phyloP scores from a whole-genome alignment of 2,329 filamentous ascomycete genomes.

The Beauveria australis region DNA sequence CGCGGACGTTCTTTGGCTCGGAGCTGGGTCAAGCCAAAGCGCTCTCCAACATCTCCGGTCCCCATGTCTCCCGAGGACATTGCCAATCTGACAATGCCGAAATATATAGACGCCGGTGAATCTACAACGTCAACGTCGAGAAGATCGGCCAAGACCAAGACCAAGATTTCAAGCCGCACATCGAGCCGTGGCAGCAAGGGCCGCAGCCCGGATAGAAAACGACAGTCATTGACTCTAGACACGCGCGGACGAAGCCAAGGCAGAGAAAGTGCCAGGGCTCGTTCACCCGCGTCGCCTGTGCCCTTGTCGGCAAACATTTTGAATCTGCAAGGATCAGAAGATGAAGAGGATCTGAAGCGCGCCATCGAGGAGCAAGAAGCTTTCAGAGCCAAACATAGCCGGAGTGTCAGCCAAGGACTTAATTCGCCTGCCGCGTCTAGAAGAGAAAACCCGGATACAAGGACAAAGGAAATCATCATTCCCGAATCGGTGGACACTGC shows the following conservation, averaged over 20 bases:
- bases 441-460: slow-evolving; percentile 32
- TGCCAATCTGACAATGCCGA: slow-evolving; percentile 50
- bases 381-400: slow-evolving; percentile 47
- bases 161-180: slow-evolving; percentile 34
- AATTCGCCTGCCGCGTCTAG: slow-evolving; percentile 27
- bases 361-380: slow-evolving; percentile 46
- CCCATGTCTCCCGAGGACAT: slow-evolving; percentile 91
- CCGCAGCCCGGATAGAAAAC: slow-evolving; percentile 37
- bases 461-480: slow-evolving; percentile 21
- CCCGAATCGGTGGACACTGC: slow-evolving; percentile 24
- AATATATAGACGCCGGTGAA: slow-evolving; percentile 26
- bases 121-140: slow-evolving; percentile 38
- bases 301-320: slow-evolving; percentile 54
- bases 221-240: slow-evolving; percentile 34
- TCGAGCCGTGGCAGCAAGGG: slow-evolving; percentile 40
- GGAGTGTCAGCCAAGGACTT: slow-evolving; percentile 38
- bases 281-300: slow-evolving; percentile 74
- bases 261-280: slow-evolving; percentile 47
- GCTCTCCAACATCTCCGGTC: slow-evolving; percentile 84
- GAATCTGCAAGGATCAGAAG: slow-evolving; percentile 44
- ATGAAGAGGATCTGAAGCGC: slow-evolving; percentile 52
- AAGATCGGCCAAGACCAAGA: slow-evolving; percentile 29
- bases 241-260: slow-evolving; percentile 56
- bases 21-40: slow-evolving; percentile 65
- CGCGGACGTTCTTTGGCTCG: slow-evolving; percentile 59